Evolutionary conservation across 2,329 filamentous ascomycete genomes (phyloP), one percentile per base, ranked within the genome.

Genomic region (Venturia nashicola): DNA sequence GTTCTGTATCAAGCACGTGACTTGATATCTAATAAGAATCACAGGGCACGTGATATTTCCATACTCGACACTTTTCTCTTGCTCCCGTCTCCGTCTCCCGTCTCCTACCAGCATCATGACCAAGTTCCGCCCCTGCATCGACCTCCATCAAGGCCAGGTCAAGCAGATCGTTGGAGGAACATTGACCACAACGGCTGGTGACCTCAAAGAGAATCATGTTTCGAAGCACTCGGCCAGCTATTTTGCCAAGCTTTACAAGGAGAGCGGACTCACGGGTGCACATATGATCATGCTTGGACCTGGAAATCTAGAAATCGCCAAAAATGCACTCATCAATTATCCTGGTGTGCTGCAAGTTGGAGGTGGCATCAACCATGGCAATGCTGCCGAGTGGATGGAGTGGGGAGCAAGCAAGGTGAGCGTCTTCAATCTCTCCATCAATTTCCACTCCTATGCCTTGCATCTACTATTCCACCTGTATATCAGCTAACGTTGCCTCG

Each of bases 81-180:
- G n/a, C n/a, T n/a, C n/a, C n/a, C n/a, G n/a, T n/a, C n/a, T n/a
- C n/a, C n/a, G n/a, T n/a, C n/a, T 46, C 8, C 20, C 46, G 8
- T 7, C 9, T 51, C 11, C 20, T 32, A 1, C 5, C 36, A 54
- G 5, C 32, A 63, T n/a, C 54, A 96, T 99, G 94, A 97, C 94
- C 2, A 86, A 87, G 69, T 99, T 99, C 73, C 83, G 94, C 46
- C 94, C 94, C 23, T 99, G 94, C 73, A 97, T 99, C 76, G 94
- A 99, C 77, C 84, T 99, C 62, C 94, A 99, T 76, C 88, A 92
- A n/a, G 94, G 94, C 16, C 88, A 93, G 73, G 94, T 99, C 65
- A 99, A 99, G 80, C 94, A 99, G 76, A 99, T 99, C 70, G 92
- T 99, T 48, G 94, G 94, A 69, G 93, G 94, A 65, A 97, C 94